phyloP scores from a whole-genome alignment of 139 green algal species.

The Choricystis sp. region DNA sequence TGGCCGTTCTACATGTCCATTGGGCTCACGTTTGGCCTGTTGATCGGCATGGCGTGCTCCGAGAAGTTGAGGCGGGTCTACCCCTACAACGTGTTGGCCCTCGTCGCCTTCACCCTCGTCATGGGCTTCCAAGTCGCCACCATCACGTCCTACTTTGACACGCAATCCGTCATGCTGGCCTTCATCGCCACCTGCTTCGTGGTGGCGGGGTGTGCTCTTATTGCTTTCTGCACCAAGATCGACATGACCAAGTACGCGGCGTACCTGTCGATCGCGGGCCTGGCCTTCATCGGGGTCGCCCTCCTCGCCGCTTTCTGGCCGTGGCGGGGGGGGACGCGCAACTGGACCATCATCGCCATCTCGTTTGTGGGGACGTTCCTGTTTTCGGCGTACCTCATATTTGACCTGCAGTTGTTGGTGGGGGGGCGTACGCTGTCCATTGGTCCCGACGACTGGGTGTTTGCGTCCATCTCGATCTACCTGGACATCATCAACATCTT shows the following conservation, averaged over 20 bases:
- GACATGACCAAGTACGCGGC: conserved; percentile 11
- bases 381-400: conserved; percentile 13
- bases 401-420: conserved; percentile 19
- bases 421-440: not conserved
- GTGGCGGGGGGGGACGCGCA: not conserved
- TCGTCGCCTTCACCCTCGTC: conserved; percentile 24
- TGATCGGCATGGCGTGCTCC: conserved; percentile 3
- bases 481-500: not conserved
- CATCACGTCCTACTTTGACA: conserved; percentile 9
- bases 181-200: conserved; percentile 6
- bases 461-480: not conserved
- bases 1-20: conserved; percentile 9
- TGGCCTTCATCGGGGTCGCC: conserved; percentile 1
- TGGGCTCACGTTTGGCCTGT: conserved; percentile 3
- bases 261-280: conserved; percentile 1
- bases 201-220: conserved; percentile 1
- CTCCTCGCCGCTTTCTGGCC: conserved; percentile 8
- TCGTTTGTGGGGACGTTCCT: conserved; percentile 11
- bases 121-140: conserved; percentile 20
- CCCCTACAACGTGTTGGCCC: conserved; percentile 28
- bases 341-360: conserved; percentile 1
- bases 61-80: conserved; percentile 4
- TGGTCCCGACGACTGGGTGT: not conserved
- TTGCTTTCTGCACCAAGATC: conserved; percentile 12
- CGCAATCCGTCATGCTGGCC: conserved; percentile 8